These are phyloP conservation scores for Penicillium hordei DNA, from an alignment of 2,329 filamentous ascomycete genomes.

Conservation along the genomic window DNA sequence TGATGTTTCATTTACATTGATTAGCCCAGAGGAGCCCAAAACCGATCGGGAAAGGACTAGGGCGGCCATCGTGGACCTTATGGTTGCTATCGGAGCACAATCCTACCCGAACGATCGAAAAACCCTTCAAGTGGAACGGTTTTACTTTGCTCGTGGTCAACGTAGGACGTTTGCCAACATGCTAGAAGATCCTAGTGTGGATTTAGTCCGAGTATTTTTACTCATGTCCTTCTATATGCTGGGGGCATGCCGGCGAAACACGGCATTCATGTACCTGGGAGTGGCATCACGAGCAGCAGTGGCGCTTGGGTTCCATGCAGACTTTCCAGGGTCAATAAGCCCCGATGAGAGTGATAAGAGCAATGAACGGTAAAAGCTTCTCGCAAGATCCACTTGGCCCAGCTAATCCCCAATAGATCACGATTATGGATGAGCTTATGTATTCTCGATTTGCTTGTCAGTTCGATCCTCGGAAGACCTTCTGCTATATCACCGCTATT, in stretches of 20 bases:
- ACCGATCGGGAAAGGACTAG: conserved; percentile 26
- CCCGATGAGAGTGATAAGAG: conserved; percentile 20
- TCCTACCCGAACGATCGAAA: conserved; percentile 37
- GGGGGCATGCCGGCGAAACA: conserved; percentile 58
- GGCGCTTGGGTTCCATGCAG: conserved; percentile 55
- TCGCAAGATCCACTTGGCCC: conserved; percentile 4
- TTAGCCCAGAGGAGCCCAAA: conserved; percentile 13
- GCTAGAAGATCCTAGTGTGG: conserved; percentile 55
- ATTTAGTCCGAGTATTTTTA: conserved; percentile 54
- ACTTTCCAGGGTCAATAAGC: conserved; percentile 15
- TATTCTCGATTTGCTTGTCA: conserved; percentile 50
- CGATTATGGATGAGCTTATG: conserved; percentile 51
- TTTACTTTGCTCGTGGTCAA: conserved; percentile 52
- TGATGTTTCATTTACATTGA: conserved; percentile 21
- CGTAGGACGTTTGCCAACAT: conserved; percentile 51
- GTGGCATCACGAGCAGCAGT: conserved; percentile 59
- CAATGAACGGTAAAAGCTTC: conserved; percentile 20
- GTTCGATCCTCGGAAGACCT: conserved; percentile 51
- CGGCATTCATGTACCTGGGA: conserved; percentile 64
- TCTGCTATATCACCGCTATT: conserved; percentile 32
- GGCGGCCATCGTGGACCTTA: conserved; percentile 43
- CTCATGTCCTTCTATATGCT: conserved; percentile 62
- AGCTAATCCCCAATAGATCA: conserved; percentile 32
- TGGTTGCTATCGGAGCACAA: conserved; percentile 56
- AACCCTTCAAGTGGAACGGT: conserved; percentile 34